Evolutionary conservation across 2,329 filamentous ascomycete species (phyloP).

Genomic region (Alternaria incomplexa): DNA sequence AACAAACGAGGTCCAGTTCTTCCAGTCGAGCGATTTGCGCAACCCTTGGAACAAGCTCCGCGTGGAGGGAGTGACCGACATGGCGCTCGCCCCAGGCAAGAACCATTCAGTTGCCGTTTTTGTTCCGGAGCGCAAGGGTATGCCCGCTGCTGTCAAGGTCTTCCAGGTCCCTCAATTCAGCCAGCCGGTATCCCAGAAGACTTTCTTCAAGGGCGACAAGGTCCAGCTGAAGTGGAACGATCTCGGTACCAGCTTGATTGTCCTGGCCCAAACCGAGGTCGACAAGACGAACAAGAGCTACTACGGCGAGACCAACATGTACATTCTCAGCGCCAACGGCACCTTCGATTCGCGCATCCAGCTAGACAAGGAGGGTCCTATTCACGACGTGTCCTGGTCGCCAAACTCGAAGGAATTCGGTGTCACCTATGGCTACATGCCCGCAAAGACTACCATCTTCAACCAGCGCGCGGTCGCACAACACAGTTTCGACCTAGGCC

Average conservation of each 20-base stretch:
- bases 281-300: slow-evolving; percentile 99
- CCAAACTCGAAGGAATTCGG: slow-evolving; percentile 97
- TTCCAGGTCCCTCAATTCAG: slow-evolving; percentile 90
- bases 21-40: slow-evolving; percentile 81
- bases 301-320: slow-evolving; percentile 97
- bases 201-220: slow-evolving; percentile 99
- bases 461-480: slow-evolving; percentile 83
- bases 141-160: slow-evolving; percentile 91
- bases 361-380: slow-evolving; percentile 95
- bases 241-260: slow-evolving; percentile 86
- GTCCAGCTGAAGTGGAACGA: slow-evolving; percentile 98
- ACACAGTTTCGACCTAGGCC: slow-evolving; percentile 84
- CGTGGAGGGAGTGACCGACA: slow-evolving; percentile 87
- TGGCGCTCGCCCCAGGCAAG: slow-evolving; percentile 86
- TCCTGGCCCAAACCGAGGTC: slow-evolving; percentile 95
- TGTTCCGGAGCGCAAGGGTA: slow-evolving; percentile 93
- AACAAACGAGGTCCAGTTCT: slow-evolving; percentile 98
- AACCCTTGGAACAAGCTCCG: slow-evolving; percentile 95
- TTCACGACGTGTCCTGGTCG: slow-evolving; percentile 98
- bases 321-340: slow-evolving; percentile 89
- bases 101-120: slow-evolving; percentile 94
- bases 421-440: slow-evolving; percentile 98
- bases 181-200: slow-evolving; percentile 90
- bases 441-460: slow-evolving; percentile 98
- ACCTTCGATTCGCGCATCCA: slow-evolving; percentile 90